Evolutionary conservation across 352 stramenopile species (phyloP).

Genomic region (Pythium volutum): DNA sequence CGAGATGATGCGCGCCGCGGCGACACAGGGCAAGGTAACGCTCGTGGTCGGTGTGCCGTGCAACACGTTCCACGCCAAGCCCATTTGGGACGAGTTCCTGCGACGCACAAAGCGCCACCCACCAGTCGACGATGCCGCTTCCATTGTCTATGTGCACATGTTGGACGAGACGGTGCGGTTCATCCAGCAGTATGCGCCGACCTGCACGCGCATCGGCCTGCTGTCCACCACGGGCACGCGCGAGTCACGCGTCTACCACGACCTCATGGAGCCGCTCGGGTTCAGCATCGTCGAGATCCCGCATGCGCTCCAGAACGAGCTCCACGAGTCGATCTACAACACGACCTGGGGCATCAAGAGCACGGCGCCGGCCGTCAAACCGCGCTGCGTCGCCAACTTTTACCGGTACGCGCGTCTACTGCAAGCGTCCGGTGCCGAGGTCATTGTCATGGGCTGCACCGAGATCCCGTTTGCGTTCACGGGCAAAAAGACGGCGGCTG

Average conservation of each 20-base stretch:
- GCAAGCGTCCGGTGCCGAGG: constrained; percentile 43
- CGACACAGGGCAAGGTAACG: constrained; percentile 28
- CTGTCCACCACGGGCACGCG: constrained; percentile 69
- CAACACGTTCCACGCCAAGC: constrained; percentile 73
- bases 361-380: constrained; percentile 52
- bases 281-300: constrained; percentile 58
- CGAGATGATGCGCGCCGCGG: constrained; percentile 60
- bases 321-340: constrained; percentile 77
- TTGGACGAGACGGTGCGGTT: constrained; percentile 66
- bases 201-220: constrained; percentile 48
- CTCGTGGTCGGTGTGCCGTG: constrained; percentile 65
- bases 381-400: constrained; percentile 55
- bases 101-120: constrained; percentile 28
- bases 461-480: constrained; percentile 77
- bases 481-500: constrained; percentile 39
- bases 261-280: constrained; percentile 56
- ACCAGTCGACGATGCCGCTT: neutral
- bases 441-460: constrained; percentile 73
- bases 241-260: constrained; percentile 62
- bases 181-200: constrained; percentile 43
- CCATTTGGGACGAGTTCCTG: constrained; percentile 74
- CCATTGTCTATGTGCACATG: constrained; percentile 57
- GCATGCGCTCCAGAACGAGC: constrained; percentile 44
- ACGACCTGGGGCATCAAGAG: constrained; percentile 73
- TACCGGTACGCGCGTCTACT: constrained; percentile 52